Conservation (phyloP, 768 basidiomycete genomes). For the Suillus occidentalis region DNA sequence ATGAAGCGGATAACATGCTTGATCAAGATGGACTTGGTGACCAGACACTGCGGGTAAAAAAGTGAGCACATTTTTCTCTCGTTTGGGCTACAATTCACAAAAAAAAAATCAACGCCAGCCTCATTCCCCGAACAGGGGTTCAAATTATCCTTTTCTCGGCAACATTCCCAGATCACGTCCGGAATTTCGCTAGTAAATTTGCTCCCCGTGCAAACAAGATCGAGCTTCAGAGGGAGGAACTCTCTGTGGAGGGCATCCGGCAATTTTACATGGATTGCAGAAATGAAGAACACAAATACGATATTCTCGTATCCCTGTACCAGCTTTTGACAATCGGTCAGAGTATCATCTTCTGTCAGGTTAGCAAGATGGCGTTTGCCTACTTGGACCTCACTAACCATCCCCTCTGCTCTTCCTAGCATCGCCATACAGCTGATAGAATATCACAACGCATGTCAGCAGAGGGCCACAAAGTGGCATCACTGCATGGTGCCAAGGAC, state of each 20-base stretch:
- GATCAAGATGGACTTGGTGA: constrained; percentile 93
- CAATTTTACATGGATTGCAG: constrained; percentile 98
- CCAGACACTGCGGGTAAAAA: constrained; percentile 91
- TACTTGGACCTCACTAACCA: constrained; percentile 3
- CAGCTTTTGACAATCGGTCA: constrained; percentile 92
- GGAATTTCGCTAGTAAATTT: constrained; percentile 88
- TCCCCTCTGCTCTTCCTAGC: constrained; percentile 40
- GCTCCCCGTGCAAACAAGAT: constrained; percentile 97
- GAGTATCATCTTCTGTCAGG: constrained; percentile 98
- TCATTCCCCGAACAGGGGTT: constrained; percentile 54
- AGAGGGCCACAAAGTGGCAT: constrained; percentile 96
- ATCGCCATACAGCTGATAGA: constrained; percentile 88
- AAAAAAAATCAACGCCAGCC: constrained; percentile 34
- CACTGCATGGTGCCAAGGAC: constrained; percentile 93
- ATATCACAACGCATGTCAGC: constrained; percentile 88
- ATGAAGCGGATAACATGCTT: constrained; percentile 99
- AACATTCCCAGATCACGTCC: constrained; percentile 94
- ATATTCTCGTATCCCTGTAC: constrained; percentile 90
- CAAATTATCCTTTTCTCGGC: constrained; percentile 98
- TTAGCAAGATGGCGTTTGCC: constrained; percentile 33
- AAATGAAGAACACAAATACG: constrained; percentile 91
- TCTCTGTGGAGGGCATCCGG: constrained; percentile 90
- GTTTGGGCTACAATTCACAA: constrained; percentile 15
- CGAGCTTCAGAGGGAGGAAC: constrained; percentile 89
- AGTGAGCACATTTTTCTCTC: constrained; percentile 49